Conservation (phyloP, 2,329 filamentous ascomycete species). For the Sclerotiophoma versabilis region DNA sequence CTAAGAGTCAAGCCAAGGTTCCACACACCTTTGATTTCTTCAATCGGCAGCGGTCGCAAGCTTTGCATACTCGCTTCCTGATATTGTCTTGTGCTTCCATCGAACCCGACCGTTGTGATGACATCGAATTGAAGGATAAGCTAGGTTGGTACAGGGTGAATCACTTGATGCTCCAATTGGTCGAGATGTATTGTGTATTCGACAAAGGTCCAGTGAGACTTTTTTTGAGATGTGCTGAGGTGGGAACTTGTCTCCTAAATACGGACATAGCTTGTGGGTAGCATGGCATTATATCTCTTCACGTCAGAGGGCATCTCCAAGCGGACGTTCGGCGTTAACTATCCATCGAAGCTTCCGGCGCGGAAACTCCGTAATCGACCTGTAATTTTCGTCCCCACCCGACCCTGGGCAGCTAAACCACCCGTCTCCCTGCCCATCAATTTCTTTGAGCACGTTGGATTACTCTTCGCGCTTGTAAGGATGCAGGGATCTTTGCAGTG, state of each 20-base stretch:
- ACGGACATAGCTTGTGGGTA: constrained; percentile 39
- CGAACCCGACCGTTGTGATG: constrained; percentile 46
- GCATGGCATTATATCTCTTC: constrained; percentile 50
- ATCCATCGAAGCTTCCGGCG: constrained; percentile 2
- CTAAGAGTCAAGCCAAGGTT: not conserved
- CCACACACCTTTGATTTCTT: constrained; percentile 69
- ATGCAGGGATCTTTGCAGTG: constrained; percentile 40
- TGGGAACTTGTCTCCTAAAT: constrained; percentile 40
- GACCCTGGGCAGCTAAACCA: constrained; percentile 33
- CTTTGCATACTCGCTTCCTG: constrained; percentile 70
- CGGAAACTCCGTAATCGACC: constrained; percentile 11
- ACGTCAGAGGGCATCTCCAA: constrained; percentile 47
- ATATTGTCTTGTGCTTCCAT: constrained; percentile 56
- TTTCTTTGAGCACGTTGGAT: constrained; percentile 45
- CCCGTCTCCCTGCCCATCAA: constrained; percentile 39
- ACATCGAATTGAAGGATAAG: constrained; percentile 28
- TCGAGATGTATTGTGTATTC: constrained; percentile 12
- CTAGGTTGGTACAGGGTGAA: constrained; percentile 1
- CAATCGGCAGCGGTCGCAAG: constrained; percentile 69
- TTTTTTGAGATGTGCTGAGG: constrained; percentile 17
- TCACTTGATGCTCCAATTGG: constrained; percentile 5
- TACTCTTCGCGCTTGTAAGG: constrained; percentile 43
- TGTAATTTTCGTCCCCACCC: constrained; percentile 40
- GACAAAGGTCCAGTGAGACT: constrained; percentile 13
- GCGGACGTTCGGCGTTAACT: constrained; percentile 44